phyloP scores from a whole-genome alignment of 2,329 filamentous ascomycete genomes.

The Exophiala sp. region DNA sequence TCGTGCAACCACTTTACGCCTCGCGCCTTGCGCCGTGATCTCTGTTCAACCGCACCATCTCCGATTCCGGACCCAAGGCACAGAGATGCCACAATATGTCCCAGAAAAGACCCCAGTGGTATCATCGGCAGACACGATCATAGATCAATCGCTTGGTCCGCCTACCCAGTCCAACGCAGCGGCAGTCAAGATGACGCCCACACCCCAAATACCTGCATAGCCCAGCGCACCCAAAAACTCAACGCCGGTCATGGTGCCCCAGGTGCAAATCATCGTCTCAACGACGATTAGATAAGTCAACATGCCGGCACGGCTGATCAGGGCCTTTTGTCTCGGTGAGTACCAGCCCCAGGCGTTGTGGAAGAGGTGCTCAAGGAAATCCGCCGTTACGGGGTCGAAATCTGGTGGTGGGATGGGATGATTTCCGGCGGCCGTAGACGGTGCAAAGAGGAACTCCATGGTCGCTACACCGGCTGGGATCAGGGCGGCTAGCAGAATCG shows the following conservation, averaged over 20 bases:
- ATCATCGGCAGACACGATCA: too few relatives aligned
- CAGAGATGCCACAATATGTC: too few relatives aligned
- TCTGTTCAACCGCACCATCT: too few relatives aligned
- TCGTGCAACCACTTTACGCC: too few relatives aligned
- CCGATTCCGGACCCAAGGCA: too few relatives aligned
- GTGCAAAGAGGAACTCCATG: slow-evolving; percentile 69
- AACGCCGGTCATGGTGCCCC: slow-evolving; percentile 65
- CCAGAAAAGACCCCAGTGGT: too few relatives aligned
- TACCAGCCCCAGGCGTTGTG: slow-evolving; percentile 59
- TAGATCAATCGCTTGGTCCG: slow-evolving; percentile 31
- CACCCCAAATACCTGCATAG: slow-evolving; percentile 74
- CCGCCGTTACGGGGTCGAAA: slow-evolving; percentile 64
- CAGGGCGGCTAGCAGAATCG: slow-evolving; percentile 49
- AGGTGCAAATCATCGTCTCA: slow-evolving; percentile 63
- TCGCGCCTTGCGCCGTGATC: too few relatives aligned
- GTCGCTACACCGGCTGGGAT: slow-evolving; percentile 69
- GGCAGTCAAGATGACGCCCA: slow-evolving; percentile 61
- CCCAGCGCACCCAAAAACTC: slow-evolving; percentile 65
- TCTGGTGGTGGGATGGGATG: slow-evolving; percentile 29
- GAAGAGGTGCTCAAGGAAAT: slow-evolving; percentile 64
- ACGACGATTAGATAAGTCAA: slow-evolving; percentile 45
- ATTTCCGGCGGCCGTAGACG: slow-evolving; percentile 49
- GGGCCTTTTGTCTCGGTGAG: slow-evolving; percentile 58
- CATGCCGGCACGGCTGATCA: slow-evolving; percentile 60
- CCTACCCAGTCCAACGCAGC: slow-evolving; percentile 52